These are phyloP conservation scores for Mycogone perniciosa DNA, from an alignment of 2,329 filamentous ascomycete species.

Conservation along the genomic window DNA sequence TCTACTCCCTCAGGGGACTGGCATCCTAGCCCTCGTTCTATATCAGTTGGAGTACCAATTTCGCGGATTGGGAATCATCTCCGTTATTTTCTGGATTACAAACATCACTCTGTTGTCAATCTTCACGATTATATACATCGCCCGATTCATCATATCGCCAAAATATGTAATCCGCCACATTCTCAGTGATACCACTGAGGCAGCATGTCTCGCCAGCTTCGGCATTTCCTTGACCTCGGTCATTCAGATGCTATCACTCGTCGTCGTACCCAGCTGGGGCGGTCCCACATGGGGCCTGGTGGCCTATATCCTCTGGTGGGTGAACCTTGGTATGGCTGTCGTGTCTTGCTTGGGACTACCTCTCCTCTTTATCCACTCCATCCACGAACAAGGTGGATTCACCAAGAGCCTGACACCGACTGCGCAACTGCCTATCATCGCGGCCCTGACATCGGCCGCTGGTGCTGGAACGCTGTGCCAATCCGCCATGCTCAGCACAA, in stretches of 20 bases:
- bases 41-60: slow-evolving; percentile 36
- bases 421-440: slow-evolving; percentile 32
- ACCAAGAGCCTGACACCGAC: slow-evolving; percentile 27
- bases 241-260: slow-evolving; percentile 20
- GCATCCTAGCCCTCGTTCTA: slow-evolving; percentile 30
- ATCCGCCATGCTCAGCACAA: slow-evolving; percentile 19
- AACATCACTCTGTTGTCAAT: slow-evolving; percentile 27
- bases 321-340: slow-evolving; percentile 27
- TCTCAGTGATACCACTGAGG: slow-evolving; percentile 26
- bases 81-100: slow-evolving; percentile 24
- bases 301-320: slow-evolving; percentile 36
- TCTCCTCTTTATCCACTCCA: slow-evolving; percentile 29
- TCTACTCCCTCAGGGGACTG: slow-evolving; percentile 32
- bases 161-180: slow-evolving; percentile 25
- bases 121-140: slow-evolving; percentile 24
- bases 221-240: slow-evolving; percentile 27
- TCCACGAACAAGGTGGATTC: slow-evolving; percentile 23
- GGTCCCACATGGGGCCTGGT: slow-evolving; percentile 20
- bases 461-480: slow-evolving; percentile 29
- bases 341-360: slow-evolving; percentile 27
- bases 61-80: slow-evolving; percentile 27
- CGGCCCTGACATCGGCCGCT: slow-evolving; percentile 33
- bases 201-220: slow-evolving; percentile 32
- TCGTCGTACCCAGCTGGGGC: slow-evolving; percentile 14
- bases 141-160: slow-evolving; percentile 27